Conservation (phyloP, 148 eudicot genomes). For the Rhododendron simsii region DNA sequence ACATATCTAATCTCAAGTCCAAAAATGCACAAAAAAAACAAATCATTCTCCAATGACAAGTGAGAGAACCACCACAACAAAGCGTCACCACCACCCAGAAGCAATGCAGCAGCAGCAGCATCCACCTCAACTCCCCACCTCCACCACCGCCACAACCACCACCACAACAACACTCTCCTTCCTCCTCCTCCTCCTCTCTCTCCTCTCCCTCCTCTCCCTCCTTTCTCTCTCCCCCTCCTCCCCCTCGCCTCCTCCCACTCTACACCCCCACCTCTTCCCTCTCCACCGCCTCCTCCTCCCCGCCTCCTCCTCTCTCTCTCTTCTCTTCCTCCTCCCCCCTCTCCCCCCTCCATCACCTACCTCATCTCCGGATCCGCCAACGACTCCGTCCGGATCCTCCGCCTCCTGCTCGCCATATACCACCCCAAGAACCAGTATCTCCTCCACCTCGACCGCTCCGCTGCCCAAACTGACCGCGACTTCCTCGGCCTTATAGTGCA, state of each 20-base stretch:
- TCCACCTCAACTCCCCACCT: slow-evolving; percentile 19
- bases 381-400: no score
- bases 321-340: no score
- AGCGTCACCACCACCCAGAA: neutral
- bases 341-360: no score
- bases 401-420: no score
- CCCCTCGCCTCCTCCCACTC: slow-evolving; percentile 39
- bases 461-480: no score
- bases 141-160: neutral
- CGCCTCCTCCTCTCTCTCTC: slow-evolving; percentile 26
- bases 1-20: neutral
- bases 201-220: slow-evolving; percentile 18
- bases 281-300: slow-evolving; percentile 26
- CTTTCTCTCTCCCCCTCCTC: slow-evolving; percentile 15
- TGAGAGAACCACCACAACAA: neutral
- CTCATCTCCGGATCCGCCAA: no score
- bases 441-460: no score
- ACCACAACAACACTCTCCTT: slow-evolving; percentile 20
- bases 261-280: slow-evolving; percentile 24
- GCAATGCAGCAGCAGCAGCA: slow-evolving; percentile 22
- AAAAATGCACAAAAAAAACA: neutral
- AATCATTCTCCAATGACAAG: neutral
- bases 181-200: slow-evolving; percentile 16
- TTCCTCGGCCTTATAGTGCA: no score
- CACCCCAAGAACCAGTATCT: no score